Base-by-base conservation (phyloP, 2,329 filamentous ascomycete species). In the Exophiala dermatitidis region DNA sequence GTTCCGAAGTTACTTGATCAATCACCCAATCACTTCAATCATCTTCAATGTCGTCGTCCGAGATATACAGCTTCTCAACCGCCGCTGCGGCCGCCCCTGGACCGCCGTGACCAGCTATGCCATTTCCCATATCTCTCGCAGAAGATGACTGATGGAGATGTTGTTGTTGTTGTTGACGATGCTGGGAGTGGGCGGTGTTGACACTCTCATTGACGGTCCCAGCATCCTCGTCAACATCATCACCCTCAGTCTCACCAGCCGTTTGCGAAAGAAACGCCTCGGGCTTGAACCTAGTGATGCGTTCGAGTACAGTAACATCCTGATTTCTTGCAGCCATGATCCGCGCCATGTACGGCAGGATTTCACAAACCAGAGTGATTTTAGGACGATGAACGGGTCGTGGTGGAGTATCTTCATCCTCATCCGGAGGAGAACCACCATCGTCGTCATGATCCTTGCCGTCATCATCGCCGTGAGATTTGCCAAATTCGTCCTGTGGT, bases 1-100 rank as follows among this genome's bases (percentile, higher is more conserved):
- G 19, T 19, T 19, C 1, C 19, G 19, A 19, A 19, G 19, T 19
- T 19, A 19, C 19, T 19, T 19, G 19, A 19, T 34, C 33, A 10
- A 6, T 34, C 10, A 6, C 5, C 10, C 33, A 6, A 34, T 26
- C 12, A 6, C 33, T 19, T 65, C 62, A 74, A 60, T 79, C 73
- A 63, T 90, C 87, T 67, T 90, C 86, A 66, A 93, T 91, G 72
- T 93, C 88, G 70, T 93, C 88, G 64, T 93, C 88, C 62, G 84
- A 88, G 38, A 91, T 71, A 42, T 88, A 80, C 59, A 90, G 70
- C 63, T 84, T 86, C 67, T 83, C 81, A 57, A 82, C 77, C 40
- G 76, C 72, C 58, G 77, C 0, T 41, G 38, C 6, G 12, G 28
- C 19, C 9, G 4, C 5, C 26, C 12, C 12, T 6, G 6, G 12